Percentiles rank a stretch among this genome's conserved stretches.
Conservation (phyloP, 1,284 basidiomycete species). For the Leccinum fuscescens region DNA sequence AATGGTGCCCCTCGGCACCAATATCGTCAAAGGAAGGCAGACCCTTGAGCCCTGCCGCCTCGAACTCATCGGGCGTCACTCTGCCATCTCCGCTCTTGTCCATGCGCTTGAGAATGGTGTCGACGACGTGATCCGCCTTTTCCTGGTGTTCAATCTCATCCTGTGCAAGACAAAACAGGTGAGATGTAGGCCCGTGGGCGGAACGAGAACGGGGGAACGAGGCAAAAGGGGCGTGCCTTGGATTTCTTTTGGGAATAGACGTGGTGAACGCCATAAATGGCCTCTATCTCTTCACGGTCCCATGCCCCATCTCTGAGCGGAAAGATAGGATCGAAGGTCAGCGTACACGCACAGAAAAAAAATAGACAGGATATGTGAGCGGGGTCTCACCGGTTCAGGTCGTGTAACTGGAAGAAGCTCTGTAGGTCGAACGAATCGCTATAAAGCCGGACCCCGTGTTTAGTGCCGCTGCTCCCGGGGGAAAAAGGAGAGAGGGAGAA, state of each 20-base stretch:
- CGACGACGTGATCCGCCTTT: slow-evolving; percentile 83
- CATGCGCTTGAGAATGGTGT: slow-evolving; percentile 69
- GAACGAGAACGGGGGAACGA: neutral
- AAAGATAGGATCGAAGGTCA: neutral
- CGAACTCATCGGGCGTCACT: slow-evolving; percentile 80
- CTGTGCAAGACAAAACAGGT: slow-evolving; percentile 31
- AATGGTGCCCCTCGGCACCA: slow-evolving; percentile 91
- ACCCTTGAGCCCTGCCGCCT: slow-evolving; percentile 72
- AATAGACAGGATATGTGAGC: neutral
- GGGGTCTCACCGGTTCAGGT: slow-evolving; percentile 71
- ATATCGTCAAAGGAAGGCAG: slow-evolving; percentile 87
- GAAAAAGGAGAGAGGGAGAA: neutral
- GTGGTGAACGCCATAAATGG: slow-evolving; percentile 95
- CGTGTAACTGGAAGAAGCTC: slow-evolving; percentile 89
- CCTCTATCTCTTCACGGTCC: slow-evolving; percentile 83
- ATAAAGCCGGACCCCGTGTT: slow-evolving; percentile 5
- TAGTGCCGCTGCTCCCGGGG: neutral
- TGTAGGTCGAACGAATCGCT: slow-evolving; percentile 77
- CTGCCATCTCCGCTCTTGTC: slow-evolving; percentile 82
- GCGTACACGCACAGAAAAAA: neutral
- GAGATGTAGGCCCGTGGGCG: neutral
- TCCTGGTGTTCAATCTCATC: slow-evolving; percentile 79
- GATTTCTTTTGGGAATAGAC: slow-evolving; percentile 88
- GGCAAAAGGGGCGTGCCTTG: slow-evolving; percentile 41
- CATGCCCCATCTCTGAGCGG: slow-evolving; percentile 62